Evolutionary conservation across 164 flowering plant genomes (phyloP).

Genomic region (Umbellularia californica): DNA sequence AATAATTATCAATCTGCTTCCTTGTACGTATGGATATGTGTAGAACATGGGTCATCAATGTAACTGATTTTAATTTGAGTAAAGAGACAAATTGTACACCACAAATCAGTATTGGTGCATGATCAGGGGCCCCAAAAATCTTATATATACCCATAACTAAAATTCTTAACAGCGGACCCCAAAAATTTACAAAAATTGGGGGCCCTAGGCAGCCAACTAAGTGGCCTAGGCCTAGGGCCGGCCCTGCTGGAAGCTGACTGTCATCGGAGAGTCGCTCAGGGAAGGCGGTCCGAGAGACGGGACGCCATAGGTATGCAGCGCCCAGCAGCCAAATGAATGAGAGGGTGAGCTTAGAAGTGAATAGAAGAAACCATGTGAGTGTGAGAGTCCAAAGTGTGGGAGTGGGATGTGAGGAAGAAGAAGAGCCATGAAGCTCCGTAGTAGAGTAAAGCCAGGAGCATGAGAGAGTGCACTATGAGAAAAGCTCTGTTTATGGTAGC

Average conservation of each 20-base stretch:
- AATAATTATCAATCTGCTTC: too few species aligned
- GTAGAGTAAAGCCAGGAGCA: constrained; percentile 10
- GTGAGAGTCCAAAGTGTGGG: neutral
- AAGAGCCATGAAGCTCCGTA: constrained; percentile 10
- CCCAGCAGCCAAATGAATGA: constrained; percentile 44
- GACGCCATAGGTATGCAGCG: constrained; percentile 44
- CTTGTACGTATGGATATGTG: too few species aligned
- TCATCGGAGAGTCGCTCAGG: constrained; percentile 42
- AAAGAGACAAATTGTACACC: too few species aligned
- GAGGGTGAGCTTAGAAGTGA: constrained; percentile 37
- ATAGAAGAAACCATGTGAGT: constrained; percentile 30
- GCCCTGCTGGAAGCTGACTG: constrained; percentile 23
- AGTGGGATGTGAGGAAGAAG: neutral
- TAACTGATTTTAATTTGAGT: too few species aligned
- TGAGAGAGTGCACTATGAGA: neutral
- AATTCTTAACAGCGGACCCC: too few species aligned
- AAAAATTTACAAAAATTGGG: too few species aligned
- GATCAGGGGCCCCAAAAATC: too few species aligned
- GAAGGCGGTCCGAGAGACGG: constrained; percentile 39
- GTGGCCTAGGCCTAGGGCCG: too few species aligned
- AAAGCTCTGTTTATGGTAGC: constrained; percentile 9
- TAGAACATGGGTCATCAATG: too few species aligned
- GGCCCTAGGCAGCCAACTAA: too few species aligned
- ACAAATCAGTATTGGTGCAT: too few species aligned
- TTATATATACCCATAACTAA: too few species aligned